These are phyloP conservation scores for Emericellopsis terricola DNA, from an alignment of 495 filamentous ascomycete genomes.

Conservation along the genomic window DNA sequence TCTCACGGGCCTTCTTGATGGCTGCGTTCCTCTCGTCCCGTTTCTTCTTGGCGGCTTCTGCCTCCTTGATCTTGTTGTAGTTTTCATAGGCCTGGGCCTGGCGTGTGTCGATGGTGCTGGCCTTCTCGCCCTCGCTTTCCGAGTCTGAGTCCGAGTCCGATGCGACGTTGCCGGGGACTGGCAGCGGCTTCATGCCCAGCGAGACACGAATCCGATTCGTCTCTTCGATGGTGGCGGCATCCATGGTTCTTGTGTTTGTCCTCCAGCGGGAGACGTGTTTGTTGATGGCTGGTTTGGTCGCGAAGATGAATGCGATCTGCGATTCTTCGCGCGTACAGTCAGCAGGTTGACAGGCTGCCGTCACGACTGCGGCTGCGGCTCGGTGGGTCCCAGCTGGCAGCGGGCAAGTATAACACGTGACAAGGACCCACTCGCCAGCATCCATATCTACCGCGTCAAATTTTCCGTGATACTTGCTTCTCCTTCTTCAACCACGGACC, in stretches of 20 bases:
- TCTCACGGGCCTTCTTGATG: constrained; percentile 78
- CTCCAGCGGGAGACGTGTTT: not conserved
- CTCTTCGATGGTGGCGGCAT: constrained; percentile 77
- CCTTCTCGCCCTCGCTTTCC: constrained; percentile 40
- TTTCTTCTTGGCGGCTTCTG: constrained; percentile 45
- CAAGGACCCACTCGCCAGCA: not conserved
- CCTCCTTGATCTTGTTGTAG: constrained; percentile 33
- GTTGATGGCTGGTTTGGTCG: not conserved
- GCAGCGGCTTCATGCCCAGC: constrained; percentile 79
- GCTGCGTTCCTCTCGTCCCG: constrained; percentile 61
- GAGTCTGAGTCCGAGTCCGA: constrained; percentile 12
- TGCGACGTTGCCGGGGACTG: constrained; percentile 48
- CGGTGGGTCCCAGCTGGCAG: not conserved
- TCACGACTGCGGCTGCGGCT: too few relatives aligned
- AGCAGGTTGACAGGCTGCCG: too few relatives aligned
- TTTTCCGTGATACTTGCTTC: constrained; percentile 6
- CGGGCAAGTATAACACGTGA: not conserved
- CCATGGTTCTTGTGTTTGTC: constrained; percentile 33
- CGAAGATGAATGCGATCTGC: not conserved
- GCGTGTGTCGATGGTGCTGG: constrained; percentile 64
- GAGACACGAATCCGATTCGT: constrained; percentile 83
- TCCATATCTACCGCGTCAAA: not conserved
- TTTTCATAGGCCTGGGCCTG: constrained; percentile 57
- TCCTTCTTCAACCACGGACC: constrained; percentile 42
- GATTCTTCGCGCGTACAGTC: too few relatives aligned